phyloP scores from a whole-genome alignment of 1,139 yeast genomes.

The Fermentozyma sake region DNA sequence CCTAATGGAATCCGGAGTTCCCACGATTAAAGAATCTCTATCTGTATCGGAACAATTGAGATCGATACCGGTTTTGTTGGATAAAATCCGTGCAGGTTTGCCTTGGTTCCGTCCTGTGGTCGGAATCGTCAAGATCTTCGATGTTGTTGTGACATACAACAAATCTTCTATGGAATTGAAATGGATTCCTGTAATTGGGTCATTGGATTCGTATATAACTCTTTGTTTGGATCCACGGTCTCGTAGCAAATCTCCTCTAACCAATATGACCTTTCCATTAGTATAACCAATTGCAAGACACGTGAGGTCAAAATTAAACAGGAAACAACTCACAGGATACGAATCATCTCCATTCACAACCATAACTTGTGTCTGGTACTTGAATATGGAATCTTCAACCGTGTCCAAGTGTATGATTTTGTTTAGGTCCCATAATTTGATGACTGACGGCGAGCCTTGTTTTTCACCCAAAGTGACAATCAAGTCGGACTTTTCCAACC shows the following conservation, averaged over 20 bases:
- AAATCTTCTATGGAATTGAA: conserved; percentile 45
- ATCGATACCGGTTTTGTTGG: conserved; percentile 63
- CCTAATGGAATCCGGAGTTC: conserved; percentile 46
- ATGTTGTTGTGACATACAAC: conserved; percentile 64
- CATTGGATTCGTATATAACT: conserved; percentile 61
- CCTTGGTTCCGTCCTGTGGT: conserved; percentile 79
- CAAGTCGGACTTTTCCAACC: conserved; percentile 44
- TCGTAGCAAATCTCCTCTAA: conserved; percentile 81
- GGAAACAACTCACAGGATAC: conserved; percentile 68
- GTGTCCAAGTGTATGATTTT: conserved; percentile 35
- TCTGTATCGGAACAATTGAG: conserved; percentile 59
- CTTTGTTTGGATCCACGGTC: conserved; percentile 92
- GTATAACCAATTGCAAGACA: conserved; percentile 81
- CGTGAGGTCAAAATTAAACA: conserved; percentile 51
- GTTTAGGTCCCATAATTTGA: conserved; percentile 71
- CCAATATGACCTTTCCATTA: conserved; percentile 76
- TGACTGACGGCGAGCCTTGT: conserved; percentile 61
- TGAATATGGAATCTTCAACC: conserved; percentile 28
- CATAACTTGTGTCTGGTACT: conserved; percentile 30
- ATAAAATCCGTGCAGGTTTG: conserved; percentile 58
- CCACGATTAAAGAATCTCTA: conserved; percentile 45
- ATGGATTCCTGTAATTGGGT: conserved; percentile 77
- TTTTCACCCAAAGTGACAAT: conserved; percentile 71
- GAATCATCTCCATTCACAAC: conserved; percentile 56
- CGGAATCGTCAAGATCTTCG: conserved; percentile 65